These are phyloP conservation scores for Paramecium sexaurelia DNA, from an alignment of 73 alveolate species.

Conservation along the genomic window DNA sequence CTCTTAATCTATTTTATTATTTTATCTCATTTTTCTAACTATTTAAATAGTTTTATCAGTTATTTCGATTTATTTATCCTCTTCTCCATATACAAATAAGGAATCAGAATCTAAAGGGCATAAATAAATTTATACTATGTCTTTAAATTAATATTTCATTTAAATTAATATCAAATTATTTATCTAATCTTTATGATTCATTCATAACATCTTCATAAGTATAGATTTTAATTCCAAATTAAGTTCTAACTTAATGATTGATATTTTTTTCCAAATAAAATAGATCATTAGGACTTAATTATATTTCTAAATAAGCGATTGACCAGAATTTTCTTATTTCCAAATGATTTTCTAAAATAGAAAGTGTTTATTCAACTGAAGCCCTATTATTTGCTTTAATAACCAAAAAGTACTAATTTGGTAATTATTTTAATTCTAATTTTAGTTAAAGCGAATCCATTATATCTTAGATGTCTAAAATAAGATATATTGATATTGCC, in stretches of 20 bases:
- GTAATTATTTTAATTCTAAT: background rate
- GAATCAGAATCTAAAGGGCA: background rate
- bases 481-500: background rate
- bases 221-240: background rate
- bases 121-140: background rate
- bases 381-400: background rate
- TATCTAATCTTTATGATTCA: background rate
- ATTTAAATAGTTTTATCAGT: background rate
- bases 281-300: background rate
- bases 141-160: background rate
- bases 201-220: background rate
- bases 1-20: background rate
- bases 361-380: background rate
- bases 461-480: background rate
- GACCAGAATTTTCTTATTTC: background rate
- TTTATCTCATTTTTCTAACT: background rate
- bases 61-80: background rate
- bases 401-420: background rate
- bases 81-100: background rate
- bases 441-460: background rate
- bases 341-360: background rate
- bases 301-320: background rate
- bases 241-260: background rate
- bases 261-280: background rate
- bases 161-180: background rate